phyloP scores from a whole-genome alignment of 2,329 filamentous ascomycete species.

The Epichloe sp. region DNA sequence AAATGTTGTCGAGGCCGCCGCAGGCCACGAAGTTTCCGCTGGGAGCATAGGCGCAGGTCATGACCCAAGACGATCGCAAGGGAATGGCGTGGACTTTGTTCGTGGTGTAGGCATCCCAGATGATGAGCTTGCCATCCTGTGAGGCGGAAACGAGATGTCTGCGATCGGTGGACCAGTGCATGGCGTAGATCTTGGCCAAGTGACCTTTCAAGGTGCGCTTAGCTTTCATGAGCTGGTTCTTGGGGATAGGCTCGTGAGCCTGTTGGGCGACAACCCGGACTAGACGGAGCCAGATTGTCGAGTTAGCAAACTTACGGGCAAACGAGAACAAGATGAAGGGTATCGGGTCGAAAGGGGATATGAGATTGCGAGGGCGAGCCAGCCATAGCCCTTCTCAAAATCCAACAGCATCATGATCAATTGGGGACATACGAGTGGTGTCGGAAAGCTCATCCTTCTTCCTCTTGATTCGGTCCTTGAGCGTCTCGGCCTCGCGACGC shows the following conservation, averaged over 20 bases:
- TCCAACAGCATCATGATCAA: slow-evolving; percentile 3
- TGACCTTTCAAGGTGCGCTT: slow-evolving; percentile 96
- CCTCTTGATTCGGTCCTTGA: slow-evolving; percentile 98
- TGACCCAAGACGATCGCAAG: slow-evolving; percentile 95
- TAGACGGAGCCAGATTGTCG: slow-evolving; percentile 23
- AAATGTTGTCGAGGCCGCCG: slow-evolving; percentile 98
- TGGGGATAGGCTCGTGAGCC: slow-evolving; percentile 82
- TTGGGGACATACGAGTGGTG: slow-evolving; percentile 68
- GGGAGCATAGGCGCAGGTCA: slow-evolving; percentile 98
- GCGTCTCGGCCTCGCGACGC: slow-evolving; percentile 89
- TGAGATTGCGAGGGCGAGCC: neutral
- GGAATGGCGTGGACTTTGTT: slow-evolving; percentile 99
- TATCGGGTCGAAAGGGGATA: neutral
- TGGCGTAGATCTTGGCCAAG: slow-evolving; percentile 97
- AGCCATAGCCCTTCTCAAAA: neutral
- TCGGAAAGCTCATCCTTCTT: slow-evolving; percentile 99
- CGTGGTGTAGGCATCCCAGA: slow-evolving; percentile 99
- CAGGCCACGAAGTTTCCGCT: slow-evolving; percentile 98
- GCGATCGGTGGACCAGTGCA: slow-evolving; percentile 99
- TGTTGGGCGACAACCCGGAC: slow-evolving; percentile 87
- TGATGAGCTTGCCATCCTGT: slow-evolving; percentile 98
- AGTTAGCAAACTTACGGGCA: slow-evolving; percentile 12
- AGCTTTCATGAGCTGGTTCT: slow-evolving; percentile 89
- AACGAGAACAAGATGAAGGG: neutral
- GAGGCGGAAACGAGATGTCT: slow-evolving; percentile 95